These are phyloP conservation scores for Thelonectria rubi DNA, from an alignment of 2,329 filamentous ascomycete genomes.

Conservation along the genomic window DNA sequence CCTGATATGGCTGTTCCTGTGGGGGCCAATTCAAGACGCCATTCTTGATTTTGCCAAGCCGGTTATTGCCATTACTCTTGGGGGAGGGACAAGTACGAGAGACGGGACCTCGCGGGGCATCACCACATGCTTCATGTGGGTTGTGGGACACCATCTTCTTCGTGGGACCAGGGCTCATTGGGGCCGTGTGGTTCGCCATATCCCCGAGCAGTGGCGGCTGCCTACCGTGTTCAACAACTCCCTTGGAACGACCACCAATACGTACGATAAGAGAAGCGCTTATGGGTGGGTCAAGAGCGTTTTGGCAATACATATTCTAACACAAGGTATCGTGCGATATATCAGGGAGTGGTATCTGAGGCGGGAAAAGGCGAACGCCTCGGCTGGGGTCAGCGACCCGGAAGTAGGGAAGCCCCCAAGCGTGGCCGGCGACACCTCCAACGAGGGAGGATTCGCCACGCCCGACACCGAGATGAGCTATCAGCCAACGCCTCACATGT, in stretches of 20 bases:
- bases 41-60: slow-evolving; percentile 91
- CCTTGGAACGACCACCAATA: slow-evolving; percentile 51
- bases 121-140: slow-evolving; percentile 74
- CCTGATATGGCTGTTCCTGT: slow-evolving; percentile 86
- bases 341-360: slow-evolving; percentile 74
- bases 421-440: slow-evolving; percentile 43
- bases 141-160: slow-evolving; percentile 64
- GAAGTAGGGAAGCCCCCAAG: slow-evolving; percentile 66
- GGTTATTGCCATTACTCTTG: slow-evolving; percentile 89
- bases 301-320: slow-evolving; percentile 78
- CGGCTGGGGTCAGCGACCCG: slow-evolving; percentile 64
- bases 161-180: slow-evolving; percentile 60
- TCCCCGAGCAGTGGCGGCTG: slow-evolving; percentile 58
- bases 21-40: slow-evolving; percentile 86
- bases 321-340: slow-evolving; percentile 76
- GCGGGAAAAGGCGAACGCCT: slow-evolving; percentile 64
- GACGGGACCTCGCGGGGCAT: slow-evolving; percentile 77
- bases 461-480: slow-evolving; percentile 59
- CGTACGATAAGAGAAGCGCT: slow-evolving; percentile 66
- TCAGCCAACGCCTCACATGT: slow-evolving; percentile 53
- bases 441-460: slow-evolving; percentile 57
- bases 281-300: slow-evolving; percentile 74
- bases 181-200: slow-evolving; percentile 55
- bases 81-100: slow-evolving; percentile 77
- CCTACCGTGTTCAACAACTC: slow-evolving; percentile 57